These are phyloP conservation scores for Fusarium mundagurra DNA, from an alignment of 2,329 filamentous ascomycete species.

Conservation along the genomic window DNA sequence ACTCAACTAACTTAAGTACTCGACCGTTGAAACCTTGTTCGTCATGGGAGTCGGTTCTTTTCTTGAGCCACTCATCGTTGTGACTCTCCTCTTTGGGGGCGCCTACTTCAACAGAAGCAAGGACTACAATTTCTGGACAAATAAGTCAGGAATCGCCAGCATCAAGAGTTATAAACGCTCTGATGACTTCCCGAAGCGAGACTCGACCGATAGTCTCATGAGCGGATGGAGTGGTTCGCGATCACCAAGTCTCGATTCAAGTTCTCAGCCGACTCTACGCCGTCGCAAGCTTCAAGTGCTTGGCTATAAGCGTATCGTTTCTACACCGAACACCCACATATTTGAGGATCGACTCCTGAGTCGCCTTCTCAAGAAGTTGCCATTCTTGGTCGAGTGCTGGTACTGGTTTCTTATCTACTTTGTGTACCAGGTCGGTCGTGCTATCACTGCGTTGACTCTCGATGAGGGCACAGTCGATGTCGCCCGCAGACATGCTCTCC, in stretches of 20 bases:
- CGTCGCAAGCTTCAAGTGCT: conserved; percentile 49
- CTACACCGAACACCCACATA: conserved; percentile 47
- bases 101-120: conserved; percentile 56
- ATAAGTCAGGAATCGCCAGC: conserved; percentile 33
- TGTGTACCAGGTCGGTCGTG: conserved; percentile 80
- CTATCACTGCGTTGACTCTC: conserved; percentile 75
- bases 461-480: conserved; percentile 74
- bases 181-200: conserved; percentile 44
- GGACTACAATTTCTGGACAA: conserved; percentile 46
- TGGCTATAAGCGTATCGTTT: conserved; percentile 45
- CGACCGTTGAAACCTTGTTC: not conserved
- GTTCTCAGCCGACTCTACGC: conserved; percentile 44
- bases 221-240: conserved; percentile 40
- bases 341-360: conserved; percentile 47
- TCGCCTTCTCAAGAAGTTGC: conserved; percentile 71
- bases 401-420: conserved; percentile 83
- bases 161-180: conserved; percentile 42
- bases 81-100: conserved; percentile 56
- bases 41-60: conserved; percentile 54
- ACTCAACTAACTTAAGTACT: not conserved
- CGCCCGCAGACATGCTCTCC: conserved; percentile 73
- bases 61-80: conserved; percentile 54
- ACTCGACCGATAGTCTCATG: conserved; percentile 41
- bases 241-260: conserved; percentile 42
- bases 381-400: conserved; percentile 79